Evolutionary conservation across 2,329 filamentous ascomycete genomes (phyloP), one percentile per base, ranked within the genome.

Genomic region (Lachnellula arida): DNA sequence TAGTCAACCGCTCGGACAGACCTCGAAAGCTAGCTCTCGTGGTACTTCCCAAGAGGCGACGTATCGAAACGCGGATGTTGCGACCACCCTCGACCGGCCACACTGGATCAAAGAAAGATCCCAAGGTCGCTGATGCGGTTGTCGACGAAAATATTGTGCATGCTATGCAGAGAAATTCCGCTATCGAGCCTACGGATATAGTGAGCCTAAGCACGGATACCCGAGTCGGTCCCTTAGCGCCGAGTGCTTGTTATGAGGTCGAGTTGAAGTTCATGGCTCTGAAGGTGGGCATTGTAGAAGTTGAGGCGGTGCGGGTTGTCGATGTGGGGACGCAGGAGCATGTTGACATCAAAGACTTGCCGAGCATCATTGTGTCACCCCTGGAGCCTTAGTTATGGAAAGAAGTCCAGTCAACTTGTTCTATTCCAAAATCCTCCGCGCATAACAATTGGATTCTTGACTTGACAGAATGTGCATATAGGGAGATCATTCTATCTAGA

Each of bases 181-280:
- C 79, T 25, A 74, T 85, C 25, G 86, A 89, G 56, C 74, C 78
- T 9, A 80, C 84, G 2, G 86, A 91, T 61, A 73, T 92, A 34
- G 76, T 91, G n/a, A 91, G 86, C 65, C 74, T 92, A 49, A 91
- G 85, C 56, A 85, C 88, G 4, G 88, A 92, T 70, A 81, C 86
- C 23, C 78, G 87, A 34, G 81, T 92, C 32, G 89, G 89, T 0
- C 87, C 88, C 34, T 73, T 94, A 39, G 81, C 84, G 25, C 83
- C 89, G 0, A 83, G 82, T 2, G 84, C 87, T 8, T 92, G 88
- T 66, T 88, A 91, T 64, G 86, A 87, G 39, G 84, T 83, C 1
- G 86, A 89, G 68, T 70, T 93, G 63, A 81, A 82, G 62, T 91
- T 93, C 62, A 74, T 91, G 52, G 85, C 88, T 4, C 73, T 91